These are phyloP conservation scores for Phytomonas serpens DNA, from an alignment of 208 protist genomes.

Conservation along the genomic window DNA sequence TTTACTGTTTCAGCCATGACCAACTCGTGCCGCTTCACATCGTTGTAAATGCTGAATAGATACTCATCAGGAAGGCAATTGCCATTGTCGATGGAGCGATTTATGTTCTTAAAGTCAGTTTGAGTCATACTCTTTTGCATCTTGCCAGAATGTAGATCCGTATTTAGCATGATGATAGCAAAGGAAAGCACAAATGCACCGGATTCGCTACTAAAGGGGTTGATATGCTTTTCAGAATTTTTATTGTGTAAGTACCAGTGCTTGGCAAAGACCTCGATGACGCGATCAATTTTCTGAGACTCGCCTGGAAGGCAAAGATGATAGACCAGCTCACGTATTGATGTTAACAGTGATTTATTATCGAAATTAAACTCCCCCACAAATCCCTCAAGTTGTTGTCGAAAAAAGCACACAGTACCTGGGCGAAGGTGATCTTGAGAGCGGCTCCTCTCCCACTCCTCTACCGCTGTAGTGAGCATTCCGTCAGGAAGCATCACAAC, in stretches of 20 bases:
- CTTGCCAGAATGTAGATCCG: conserved; percentile 94
- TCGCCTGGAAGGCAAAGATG: conserved; percentile 83
- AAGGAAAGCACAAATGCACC: conserved; percentile 95
- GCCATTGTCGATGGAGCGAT: conserved; percentile 94
- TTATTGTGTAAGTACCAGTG: conserved; percentile 69
- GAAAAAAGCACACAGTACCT: conserved; percentile 69
- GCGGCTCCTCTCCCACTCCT: conserved; percentile 6
- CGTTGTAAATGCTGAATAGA: conserved; percentile 88
- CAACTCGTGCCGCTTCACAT: conserved; percentile 88
- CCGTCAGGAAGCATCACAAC: conserved; percentile 7
- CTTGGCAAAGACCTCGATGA: conserved; percentile 87
- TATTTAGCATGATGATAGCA: conserved; percentile 99
- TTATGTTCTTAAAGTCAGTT: conserved; percentile 92
- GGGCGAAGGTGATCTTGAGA: conserved; percentile 21
- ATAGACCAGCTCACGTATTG: conserved; percentile 84
- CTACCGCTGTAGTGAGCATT: conserved; percentile 8
- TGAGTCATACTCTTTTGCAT: conserved; percentile 93
- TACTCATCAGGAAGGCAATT: conserved; percentile 84
- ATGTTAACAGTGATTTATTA: conserved; percentile 59
- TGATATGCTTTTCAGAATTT: conserved; percentile 23
- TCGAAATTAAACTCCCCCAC: conserved; percentile 71
- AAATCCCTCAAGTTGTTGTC: conserved; percentile 69
- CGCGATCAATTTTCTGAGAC: conserved; percentile 91
- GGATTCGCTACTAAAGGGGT: conserved; percentile 75
- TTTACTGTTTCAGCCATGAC: conserved; percentile 89